Conservation (phyloP, 2,329 filamentous ascomycete species). For the Harringtonia lauricola region DNA sequence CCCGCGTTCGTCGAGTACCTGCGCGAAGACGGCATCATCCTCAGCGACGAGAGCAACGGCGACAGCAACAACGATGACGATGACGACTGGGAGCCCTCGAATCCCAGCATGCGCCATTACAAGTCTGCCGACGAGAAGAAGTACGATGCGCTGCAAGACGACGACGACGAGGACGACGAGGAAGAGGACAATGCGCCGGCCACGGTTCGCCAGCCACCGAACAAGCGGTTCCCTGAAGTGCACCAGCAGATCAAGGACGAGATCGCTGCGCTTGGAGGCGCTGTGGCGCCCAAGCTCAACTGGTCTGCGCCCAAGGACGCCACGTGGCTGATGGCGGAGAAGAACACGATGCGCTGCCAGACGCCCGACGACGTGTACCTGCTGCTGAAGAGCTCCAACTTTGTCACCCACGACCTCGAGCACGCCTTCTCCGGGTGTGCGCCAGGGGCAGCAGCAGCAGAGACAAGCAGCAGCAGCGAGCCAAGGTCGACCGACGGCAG, state of each 20-base stretch:
- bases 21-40: conserved; percentile 81
- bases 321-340: conserved; percentile 73
- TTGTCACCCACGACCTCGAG: conserved; percentile 86
- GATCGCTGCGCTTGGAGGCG: conserved; percentile 73
- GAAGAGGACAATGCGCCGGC: conserved; percentile 36
- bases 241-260: conserved; percentile 67
- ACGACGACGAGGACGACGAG: conserved; percentile 35
- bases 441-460: background rate
- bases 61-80: conserved; percentile 36
- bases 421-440: conserved; percentile 67
- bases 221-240: conserved; percentile 54
- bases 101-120: conserved; percentile 18
- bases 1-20: conserved; percentile 74
- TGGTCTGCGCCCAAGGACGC: conserved; percentile 97
- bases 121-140: conserved; percentile 29
- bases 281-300: conserved; percentile 86
- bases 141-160: conserved; percentile 20
- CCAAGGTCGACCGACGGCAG: conserved; percentile 19
- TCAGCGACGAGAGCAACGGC: conserved; percentile 52
- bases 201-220: conserved; percentile 29
- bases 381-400: conserved; percentile 87
- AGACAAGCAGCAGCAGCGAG: background rate
- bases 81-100: conserved; percentile 39
- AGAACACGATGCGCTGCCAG: conserved; percentile 86
- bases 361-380: conserved; percentile 87